phyloP scores from a whole-genome alignment of 352 stramenopile genomes.

The Globisporangium emineosum region DNA sequence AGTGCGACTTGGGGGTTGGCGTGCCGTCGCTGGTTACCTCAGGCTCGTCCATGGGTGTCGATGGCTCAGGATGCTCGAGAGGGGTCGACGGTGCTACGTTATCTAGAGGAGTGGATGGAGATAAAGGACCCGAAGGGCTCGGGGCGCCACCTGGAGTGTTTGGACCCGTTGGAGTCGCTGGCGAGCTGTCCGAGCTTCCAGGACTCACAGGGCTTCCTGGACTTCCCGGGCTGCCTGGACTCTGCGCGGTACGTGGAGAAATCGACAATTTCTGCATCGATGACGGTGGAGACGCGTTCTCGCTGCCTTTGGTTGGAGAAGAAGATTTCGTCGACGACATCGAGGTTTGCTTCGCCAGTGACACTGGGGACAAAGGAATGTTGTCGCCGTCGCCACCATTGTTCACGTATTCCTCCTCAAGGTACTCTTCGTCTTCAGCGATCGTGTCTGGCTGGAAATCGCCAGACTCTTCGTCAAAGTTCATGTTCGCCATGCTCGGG shows the following conservation, averaged over 20 bases:
- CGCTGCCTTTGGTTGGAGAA: slow-evolving; percentile 8
- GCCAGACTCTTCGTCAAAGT: slow-evolving; percentile 54
- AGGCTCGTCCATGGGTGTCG: background rate
- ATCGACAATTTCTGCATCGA: slow-evolving; percentile 36
- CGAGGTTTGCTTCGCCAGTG: slow-evolving; percentile 29
- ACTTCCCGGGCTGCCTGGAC: slow-evolving; percentile 3
- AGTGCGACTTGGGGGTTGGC: slow-evolving; percentile 30
- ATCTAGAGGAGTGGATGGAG: slow-evolving; percentile 17
- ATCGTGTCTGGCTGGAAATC: slow-evolving; percentile 58
- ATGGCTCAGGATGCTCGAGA: slow-evolving; percentile 12
- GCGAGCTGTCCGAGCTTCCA: slow-evolving; percentile 30
- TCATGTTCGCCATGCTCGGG: slow-evolving; percentile 60
- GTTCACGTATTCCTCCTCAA: slow-evolving; percentile 32
- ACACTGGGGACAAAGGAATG: slow-evolving; percentile 34
- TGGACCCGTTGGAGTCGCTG: slow-evolving; percentile 18
- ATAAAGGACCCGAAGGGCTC: slow-evolving; percentile 14
- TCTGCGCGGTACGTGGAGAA: slow-evolving; percentile 33
- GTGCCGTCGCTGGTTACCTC: slow-evolving; percentile 7
- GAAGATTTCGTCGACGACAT: slow-evolving; percentile 28
- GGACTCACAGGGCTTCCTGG: slow-evolving; percentile 38
- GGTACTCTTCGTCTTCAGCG: slow-evolving; percentile 57
- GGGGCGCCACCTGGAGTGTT: too few species aligned
- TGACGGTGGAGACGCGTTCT: slow-evolving; percentile 26
- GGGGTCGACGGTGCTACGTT: slow-evolving; percentile 20
- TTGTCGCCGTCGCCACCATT: slow-evolving; percentile 29